Evolutionary conservation across 768 basidiomycete genomes (phyloP).

Genomic region (Boletus sp.): DNA sequence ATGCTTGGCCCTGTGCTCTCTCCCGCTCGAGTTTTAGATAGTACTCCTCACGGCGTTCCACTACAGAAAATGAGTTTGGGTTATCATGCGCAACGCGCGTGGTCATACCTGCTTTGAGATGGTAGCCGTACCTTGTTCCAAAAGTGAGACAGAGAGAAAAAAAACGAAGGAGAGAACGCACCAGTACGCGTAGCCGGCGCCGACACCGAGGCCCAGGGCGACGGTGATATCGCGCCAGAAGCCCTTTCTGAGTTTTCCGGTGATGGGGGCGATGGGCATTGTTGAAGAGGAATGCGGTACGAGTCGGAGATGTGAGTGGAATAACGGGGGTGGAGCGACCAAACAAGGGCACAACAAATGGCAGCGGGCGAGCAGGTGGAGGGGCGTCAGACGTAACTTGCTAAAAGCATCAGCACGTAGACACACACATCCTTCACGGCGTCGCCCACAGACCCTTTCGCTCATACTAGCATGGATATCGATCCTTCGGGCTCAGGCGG

Average conservation of each 20-base stretch:
- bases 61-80: conserved; percentile 41
- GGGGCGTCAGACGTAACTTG: conserved; percentile 18
- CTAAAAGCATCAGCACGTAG: conserved; percentile 7
- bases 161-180: conserved; percentile 38
- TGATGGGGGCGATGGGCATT: conserved; percentile 90
- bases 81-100: background rate
- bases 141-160: conserved; percentile 26
- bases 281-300: conserved; percentile 28
- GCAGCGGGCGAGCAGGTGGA: conserved; percentile 12
- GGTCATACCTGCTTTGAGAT: conserved; percentile 69
- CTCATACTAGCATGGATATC: conserved; percentile 62
- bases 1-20: conserved; percentile 27
- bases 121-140: conserved; percentile 70
- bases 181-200: conserved; percentile 82
- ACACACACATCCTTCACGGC: conserved; percentile 8
- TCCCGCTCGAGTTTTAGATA: conserved; percentile 82
- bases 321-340: conserved; percentile 11
- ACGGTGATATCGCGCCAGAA: conserved; percentile 83
- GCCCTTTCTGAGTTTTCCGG: conserved; percentile 90
- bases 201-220: conserved; percentile 73
- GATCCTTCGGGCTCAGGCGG: conserved; percentile 82
- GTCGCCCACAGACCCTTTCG: conserved; percentile 9
- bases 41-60: conserved; percentile 79
- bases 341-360: conserved; percentile 35
- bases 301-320: conserved; percentile 23